Evolutionary conservation across 2,329 filamentous ascomycete species (phyloP), one percentile per base, ranked within the genome.

Genomic region (Aureobasidium sp.): DNA sequence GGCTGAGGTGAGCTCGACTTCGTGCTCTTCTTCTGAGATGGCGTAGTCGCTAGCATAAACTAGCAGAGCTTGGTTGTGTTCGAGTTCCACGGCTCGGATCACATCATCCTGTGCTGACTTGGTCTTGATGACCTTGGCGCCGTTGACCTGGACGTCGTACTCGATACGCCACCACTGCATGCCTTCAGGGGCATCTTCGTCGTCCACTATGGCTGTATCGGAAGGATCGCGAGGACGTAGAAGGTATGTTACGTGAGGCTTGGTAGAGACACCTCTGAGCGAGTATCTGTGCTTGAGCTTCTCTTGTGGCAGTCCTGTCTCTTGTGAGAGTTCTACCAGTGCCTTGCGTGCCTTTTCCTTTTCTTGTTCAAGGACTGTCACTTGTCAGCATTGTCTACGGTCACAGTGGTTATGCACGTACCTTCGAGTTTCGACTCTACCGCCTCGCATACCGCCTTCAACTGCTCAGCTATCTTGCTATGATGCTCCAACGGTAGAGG

Each of bases 121-220:
- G 11, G 66, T 67, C 36, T 68, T 73, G 27, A 52, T 69, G 65
- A 70, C 74, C 61, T 62, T 71, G 66, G 64, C 71, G 61, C 74
- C 76, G 45, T 72, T 72, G 65, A 77, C 76, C 6, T 74, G 73
- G 27, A 72, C 71, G 7, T 78, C 77, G 67, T 79, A 82, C 62
- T 79, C 79, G 63, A 82, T 76, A 36, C 80, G 79, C 81, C 81
- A 84, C 81, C 81, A 84, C 65, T 82, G 76, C 71, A 76, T 78
- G 59, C 71, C 71, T 45, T 67, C 55, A 11, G 71, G 69, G 1
- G 71, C 69, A 27, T 71, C 67, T 21, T 72, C 66, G 52, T 75
- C 71, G 54, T 72, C 72, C 47, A 65, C 65, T 65, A 69, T 63
- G 21, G 65, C 62, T 9, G 64, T 41, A 3, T 65, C 63, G 10